Evolutionary conservation across 2,329 filamentous ascomycete genomes (phyloP).

Genomic region (Xylaria sp.): DNA sequence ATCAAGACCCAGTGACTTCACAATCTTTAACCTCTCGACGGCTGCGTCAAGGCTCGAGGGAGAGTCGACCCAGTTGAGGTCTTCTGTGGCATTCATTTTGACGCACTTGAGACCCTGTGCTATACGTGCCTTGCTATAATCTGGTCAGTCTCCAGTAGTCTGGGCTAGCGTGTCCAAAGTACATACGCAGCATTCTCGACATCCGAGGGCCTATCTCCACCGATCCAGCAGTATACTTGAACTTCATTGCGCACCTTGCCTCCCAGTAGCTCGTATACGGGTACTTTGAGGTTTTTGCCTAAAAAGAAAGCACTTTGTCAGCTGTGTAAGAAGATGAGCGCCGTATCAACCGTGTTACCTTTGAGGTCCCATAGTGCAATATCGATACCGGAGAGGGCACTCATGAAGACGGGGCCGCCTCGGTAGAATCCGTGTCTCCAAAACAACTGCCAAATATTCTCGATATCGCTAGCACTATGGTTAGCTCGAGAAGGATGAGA

Average conservation of each 20-base stretch:
- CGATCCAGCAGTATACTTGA: slow-evolving; percentile 80
- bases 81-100: slow-evolving; percentile 83
- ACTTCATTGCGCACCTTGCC: slow-evolving; percentile 74
- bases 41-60: slow-evolving; percentile 66
- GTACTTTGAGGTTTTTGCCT: slow-evolving; percentile 61
- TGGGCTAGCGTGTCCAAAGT: background rate
- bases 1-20: slow-evolving; percentile 73
- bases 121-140: slow-evolving; percentile 57
- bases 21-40: slow-evolving; percentile 70
- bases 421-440: slow-evolving; percentile 78
- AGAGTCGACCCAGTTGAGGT: slow-evolving; percentile 77
- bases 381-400: slow-evolving; percentile 76
- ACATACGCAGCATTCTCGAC: slow-evolving; percentile 66
- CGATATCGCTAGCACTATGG: slow-evolving; percentile 67
- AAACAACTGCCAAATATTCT: slow-evolving; percentile 78
- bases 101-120: slow-evolving; percentile 69
- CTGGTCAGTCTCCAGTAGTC: background rate
- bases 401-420: slow-evolving; percentile 81
- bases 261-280: slow-evolving; percentile 75
- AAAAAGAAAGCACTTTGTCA: background rate
- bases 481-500: background rate
- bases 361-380: slow-evolving; percentile 84
- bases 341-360: slow-evolving; percentile 40
- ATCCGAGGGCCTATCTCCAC: slow-evolving; percentile 72
- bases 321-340: background rate